phyloP scores from a whole-genome alignment of 1,284 basidiomycete species.

The Cryptococcus neoformans region DNA sequence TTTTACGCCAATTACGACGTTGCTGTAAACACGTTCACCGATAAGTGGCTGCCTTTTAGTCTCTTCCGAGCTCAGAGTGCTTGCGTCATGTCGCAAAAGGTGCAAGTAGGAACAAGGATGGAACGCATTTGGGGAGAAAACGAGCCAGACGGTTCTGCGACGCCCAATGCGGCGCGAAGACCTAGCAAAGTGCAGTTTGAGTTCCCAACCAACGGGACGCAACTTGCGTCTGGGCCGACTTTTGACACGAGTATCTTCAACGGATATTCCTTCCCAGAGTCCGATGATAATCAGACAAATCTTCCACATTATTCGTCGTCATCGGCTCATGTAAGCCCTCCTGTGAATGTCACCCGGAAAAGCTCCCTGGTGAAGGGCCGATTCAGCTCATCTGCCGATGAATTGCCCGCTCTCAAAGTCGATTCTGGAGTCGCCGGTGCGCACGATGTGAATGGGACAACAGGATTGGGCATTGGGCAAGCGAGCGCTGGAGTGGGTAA shows the following conservation, averaged over 20 bases:
- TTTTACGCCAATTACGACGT: slow-evolving; percentile 51
- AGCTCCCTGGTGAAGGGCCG: slow-evolving; percentile 11
- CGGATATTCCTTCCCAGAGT: slow-evolving; percentile 24
- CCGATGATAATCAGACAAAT: background rate
- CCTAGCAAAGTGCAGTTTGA: slow-evolving; percentile 48
- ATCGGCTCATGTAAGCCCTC: background rate
- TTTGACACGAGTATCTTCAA: slow-evolving; percentile 10
- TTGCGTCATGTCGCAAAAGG: slow-evolving; percentile 45
- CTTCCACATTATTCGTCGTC: background rate
- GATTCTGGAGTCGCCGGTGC: background rate
- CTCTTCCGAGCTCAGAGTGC: slow-evolving; percentile 50
- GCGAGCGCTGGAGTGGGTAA: background rate
- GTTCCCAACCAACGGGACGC: slow-evolving; percentile 14
- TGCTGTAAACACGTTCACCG: slow-evolving; percentile 46
- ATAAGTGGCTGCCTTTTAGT: slow-evolving; percentile 51
- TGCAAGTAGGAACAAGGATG: slow-evolving; percentile 1
- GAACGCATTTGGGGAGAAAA: background rate
- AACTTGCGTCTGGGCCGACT: background rate
- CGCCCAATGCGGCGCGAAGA: slow-evolving; percentile 14
- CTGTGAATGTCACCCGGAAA: background rate
- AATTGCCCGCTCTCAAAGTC: background rate
- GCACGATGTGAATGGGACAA: background rate
- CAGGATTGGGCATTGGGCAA: background rate
- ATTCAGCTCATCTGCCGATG: slow-evolving; percentile 7
- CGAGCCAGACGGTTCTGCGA: background rate